Evolutionary conservation across 805 yeast species (phyloP).

Genomic region (Yamadazyma endophytica): DNA sequence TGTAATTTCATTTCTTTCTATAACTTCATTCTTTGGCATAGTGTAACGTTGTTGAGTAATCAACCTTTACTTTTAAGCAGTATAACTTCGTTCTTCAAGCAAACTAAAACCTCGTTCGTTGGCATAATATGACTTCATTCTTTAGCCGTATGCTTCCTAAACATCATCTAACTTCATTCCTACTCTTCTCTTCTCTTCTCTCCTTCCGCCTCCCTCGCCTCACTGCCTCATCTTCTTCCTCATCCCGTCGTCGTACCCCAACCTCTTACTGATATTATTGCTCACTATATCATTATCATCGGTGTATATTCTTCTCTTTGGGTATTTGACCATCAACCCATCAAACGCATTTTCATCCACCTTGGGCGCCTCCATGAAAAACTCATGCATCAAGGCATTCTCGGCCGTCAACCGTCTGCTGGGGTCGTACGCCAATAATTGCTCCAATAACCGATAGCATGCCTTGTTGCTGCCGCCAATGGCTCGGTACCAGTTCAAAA

Average conservation of each 20-base stretch:
- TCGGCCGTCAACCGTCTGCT: constrained; percentile 71
- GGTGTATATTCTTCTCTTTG: constrained; percentile 79
- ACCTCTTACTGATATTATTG: constrained; percentile 13
- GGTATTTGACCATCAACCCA: constrained; percentile 69
- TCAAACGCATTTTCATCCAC: constrained; percentile 78
- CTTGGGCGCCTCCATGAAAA: constrained; percentile 67
- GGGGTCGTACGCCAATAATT: constrained; percentile 80
- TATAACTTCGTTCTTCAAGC: too few relatives aligned
- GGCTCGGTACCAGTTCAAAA: constrained; percentile 81
- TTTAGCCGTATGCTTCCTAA: too few relatives aligned
- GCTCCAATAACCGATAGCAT: constrained; percentile 62
- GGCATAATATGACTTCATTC: too few relatives aligned
- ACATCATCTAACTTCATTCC: too few relatives aligned
- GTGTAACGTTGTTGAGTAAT: too few relatives aligned
- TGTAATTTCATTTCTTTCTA: too few relatives aligned
- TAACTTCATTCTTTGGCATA: too few relatives aligned
- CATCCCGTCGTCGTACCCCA: constrained; percentile 15
- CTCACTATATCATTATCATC: constrained; percentile 75
- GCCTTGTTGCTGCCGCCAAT: constrained; percentile 70
- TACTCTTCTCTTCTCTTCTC: too few relatives aligned
- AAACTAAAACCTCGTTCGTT: too few relatives aligned
- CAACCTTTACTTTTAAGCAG: too few relatives aligned
- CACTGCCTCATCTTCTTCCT: constrained; percentile 20
- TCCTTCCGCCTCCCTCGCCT: too few relatives aligned
- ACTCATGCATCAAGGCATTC: constrained; percentile 70